Evolutionary conservation across 768 basidiomycete genomes (phyloP).

Genomic region (Pisolithus marmoratus): DNA sequence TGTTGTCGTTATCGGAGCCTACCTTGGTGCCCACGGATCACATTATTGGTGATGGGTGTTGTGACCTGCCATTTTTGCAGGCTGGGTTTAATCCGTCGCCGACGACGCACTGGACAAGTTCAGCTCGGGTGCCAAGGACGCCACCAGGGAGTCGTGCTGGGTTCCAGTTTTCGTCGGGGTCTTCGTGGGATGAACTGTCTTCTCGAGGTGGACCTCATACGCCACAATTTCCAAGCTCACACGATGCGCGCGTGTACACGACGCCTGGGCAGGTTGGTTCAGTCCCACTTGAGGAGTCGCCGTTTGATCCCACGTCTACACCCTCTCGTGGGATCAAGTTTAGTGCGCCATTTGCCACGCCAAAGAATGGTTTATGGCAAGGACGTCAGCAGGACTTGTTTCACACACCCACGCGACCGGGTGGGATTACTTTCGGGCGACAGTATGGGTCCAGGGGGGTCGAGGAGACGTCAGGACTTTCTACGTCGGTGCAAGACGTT

Average conservation of each 20-base stretch:
- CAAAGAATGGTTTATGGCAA: conserved; percentile 50
- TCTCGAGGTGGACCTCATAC: conserved; percentile 51
- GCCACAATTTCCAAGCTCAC: conserved; percentile 37
- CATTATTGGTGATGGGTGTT: conserved; percentile 30
- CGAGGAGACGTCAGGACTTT: conserved; percentile 1
- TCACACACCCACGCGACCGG: conserved; percentile 46
- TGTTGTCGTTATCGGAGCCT: conserved; percentile 41
- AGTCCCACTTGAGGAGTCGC: conserved; percentile 40
- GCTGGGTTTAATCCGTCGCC: conserved; percentile 51
- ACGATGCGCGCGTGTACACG: conserved; percentile 35
- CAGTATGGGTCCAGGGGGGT: neutral
- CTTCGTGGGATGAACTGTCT: conserved; percentile 44
- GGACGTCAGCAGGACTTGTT: conserved; percentile 39
- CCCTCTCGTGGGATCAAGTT: conserved; percentile 76
- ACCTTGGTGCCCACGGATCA: conserved; percentile 67
- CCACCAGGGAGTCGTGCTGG: conserved; percentile 33
- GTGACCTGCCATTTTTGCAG: conserved; percentile 59
- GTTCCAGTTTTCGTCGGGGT: conserved; percentile 29
- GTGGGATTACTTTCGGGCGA: conserved; percentile 15
- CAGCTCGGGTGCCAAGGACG: conserved; percentile 39
- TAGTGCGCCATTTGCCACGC: conserved; percentile 51
- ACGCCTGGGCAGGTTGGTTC: conserved; percentile 35
- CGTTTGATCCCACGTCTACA: conserved; percentile 76
- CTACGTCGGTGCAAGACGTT: conserved; percentile 34
- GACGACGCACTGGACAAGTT: conserved; percentile 39